Conservation (phyloP, 2,329 filamentous ascomycete species). For the Shiraia bambusicola region DNA sequence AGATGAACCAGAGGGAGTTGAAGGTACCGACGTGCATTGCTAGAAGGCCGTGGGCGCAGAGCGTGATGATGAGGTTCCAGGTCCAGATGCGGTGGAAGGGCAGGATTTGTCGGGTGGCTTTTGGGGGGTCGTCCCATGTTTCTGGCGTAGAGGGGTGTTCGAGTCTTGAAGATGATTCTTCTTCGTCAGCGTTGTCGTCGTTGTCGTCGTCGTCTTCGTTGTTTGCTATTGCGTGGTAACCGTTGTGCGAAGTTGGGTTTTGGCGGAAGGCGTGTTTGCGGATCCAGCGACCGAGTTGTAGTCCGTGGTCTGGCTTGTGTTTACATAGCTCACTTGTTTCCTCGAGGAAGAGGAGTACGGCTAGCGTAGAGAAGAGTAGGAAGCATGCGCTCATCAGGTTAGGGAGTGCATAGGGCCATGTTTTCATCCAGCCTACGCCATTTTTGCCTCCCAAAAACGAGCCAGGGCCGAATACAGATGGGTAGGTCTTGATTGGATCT, state of each 20-base stretch:
- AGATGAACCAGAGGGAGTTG: conserved; percentile 53
- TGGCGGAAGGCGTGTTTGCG: conserved; percentile 36
- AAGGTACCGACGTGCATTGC: conserved; percentile 53
- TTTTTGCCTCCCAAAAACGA: conserved; percentile 58
- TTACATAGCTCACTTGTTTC: conserved; percentile 54
- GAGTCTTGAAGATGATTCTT: conserved; percentile 15
- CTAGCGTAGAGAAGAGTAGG: conserved; percentile 56
- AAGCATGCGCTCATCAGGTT: conserved; percentile 67
- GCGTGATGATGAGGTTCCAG: conserved; percentile 46
- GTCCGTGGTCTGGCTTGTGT: conserved; percentile 45
- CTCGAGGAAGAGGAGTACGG: conserved; percentile 65
- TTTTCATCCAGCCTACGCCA: conserved; percentile 64
- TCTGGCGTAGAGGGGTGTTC: conserved; percentile 35
- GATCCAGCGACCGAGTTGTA: conserved; percentile 45
- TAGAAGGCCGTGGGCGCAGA: conserved; percentile 49
- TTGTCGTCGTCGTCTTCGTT: too few relatives aligned
- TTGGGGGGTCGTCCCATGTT: conserved; percentile 13
- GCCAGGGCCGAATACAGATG: conserved; percentile 62
- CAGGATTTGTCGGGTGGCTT: conserved; percentile 35
- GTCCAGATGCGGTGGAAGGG: conserved; percentile 53
- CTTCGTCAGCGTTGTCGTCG: too few relatives aligned
- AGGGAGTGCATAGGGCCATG: conserved; percentile 69
- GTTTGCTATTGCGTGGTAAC: conserved; percentile 35
- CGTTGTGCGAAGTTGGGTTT: conserved; percentile 16
- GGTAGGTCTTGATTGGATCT: conserved; percentile 64